phyloP scores from a whole-genome alignment of 768 basidiomycete genomes.

The Termitomyces sp. region DNA sequence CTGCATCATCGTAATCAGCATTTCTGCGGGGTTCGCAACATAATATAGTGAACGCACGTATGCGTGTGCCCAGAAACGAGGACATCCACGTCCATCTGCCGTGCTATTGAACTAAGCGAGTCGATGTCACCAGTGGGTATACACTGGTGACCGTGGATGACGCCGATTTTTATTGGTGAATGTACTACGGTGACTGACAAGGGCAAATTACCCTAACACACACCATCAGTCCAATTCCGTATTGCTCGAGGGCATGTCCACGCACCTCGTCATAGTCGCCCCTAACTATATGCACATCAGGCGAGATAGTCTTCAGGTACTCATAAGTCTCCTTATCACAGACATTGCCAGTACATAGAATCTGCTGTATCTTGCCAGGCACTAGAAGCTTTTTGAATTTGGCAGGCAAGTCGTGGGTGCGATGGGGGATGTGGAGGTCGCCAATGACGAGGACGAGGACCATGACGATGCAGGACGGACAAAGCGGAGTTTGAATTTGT shows the following conservation, averaged over 20 bases:
- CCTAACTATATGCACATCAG: slow-evolving; percentile 86
- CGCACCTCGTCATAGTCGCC: slow-evolving; percentile 95
- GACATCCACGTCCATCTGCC: slow-evolving; percentile 98
- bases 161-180: slow-evolving; percentile 82
- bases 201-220: slow-evolving; percentile 62
- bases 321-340: slow-evolving; percentile 98
- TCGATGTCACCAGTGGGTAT: slow-evolving; percentile 91
- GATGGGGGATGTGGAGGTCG: slow-evolving; percentile 93
- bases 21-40: neutral
- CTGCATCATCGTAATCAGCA: slow-evolving; percentile 29
- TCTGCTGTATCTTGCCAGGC: slow-evolving; percentile 96
- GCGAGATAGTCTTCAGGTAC: slow-evolving; percentile 89
- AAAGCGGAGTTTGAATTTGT: slow-evolving; percentile 2
- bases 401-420: slow-evolving; percentile 82
- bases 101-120: slow-evolving; percentile 78
- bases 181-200: slow-evolving; percentile 77
- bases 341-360: slow-evolving; percentile 95
- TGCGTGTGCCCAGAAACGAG: slow-evolving; percentile 92
- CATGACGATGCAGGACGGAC: slow-evolving; percentile 37
- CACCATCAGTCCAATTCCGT: neutral
- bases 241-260: slow-evolving; percentile 1
- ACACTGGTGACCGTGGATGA: slow-evolving; percentile 92
- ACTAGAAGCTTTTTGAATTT: slow-evolving; percentile 97
- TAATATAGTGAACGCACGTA: slow-evolving; percentile 50
- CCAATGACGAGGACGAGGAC: slow-evolving; percentile 95